phyloP scores from a whole-genome alignment of 139 green algal genomes.

The Coelastrella sp. region DNA sequence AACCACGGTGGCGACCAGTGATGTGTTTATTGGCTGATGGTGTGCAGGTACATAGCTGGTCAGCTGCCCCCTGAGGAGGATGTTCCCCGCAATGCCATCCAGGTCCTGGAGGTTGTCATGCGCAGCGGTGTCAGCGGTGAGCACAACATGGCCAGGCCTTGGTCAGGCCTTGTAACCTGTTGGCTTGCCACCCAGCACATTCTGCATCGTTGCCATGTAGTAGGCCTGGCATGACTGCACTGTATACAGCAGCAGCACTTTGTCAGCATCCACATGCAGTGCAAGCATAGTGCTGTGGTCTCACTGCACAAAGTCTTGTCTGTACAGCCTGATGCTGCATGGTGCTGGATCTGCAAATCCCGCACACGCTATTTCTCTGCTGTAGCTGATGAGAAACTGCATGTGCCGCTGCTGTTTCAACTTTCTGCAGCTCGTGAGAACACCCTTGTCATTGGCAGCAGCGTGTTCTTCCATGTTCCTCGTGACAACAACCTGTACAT shows the following conservation, averaged over 20 bases:
- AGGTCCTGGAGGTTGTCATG: slow-evolving; percentile 55
- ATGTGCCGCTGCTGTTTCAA: not conserved
- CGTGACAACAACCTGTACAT: slow-evolving; percentile 28
- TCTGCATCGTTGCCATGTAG: not conserved
- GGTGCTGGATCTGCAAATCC: too few species aligned
- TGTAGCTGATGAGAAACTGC: not conserved
- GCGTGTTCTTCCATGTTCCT: slow-evolving; percentile 48
- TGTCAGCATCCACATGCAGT: not conserved
- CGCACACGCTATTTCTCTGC: not conserved
- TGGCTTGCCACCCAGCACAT: not conserved
- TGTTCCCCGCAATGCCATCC: slow-evolving; percentile 27
- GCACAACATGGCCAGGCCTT: not conserved
- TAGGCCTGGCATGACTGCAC: not conserved
- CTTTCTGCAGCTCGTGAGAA: slow-evolving; percentile 42
- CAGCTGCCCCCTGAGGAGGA: not conserved
- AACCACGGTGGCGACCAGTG: not conserved
- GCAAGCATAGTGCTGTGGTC: not conserved
- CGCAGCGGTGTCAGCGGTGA: slow-evolving; percentile 50
- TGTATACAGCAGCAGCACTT: not conserved
- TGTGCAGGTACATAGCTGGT: slow-evolving; percentile 12
- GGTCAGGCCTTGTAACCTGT: not conserved
- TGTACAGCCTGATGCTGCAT: too few species aligned
- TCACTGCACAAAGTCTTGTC: too few species aligned
- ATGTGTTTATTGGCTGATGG: not conserved
- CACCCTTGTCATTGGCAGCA: slow-evolving; percentile 37